Evolutionary conservation across 129 eudicot genomes (phyloP).

Genomic region (Calendula officinalis): DNA sequence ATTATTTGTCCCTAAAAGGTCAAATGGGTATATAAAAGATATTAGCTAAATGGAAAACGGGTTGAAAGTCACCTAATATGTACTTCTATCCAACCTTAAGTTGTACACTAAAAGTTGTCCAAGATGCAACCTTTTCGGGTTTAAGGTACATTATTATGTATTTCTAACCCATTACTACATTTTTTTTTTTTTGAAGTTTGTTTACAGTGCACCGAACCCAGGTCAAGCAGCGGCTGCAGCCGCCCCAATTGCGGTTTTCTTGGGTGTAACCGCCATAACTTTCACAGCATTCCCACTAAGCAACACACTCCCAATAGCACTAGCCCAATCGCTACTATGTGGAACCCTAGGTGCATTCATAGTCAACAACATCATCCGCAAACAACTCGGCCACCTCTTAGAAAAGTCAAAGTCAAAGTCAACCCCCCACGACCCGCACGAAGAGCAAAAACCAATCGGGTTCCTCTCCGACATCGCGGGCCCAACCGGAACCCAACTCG

Average conservation of each 20-base stretch:
- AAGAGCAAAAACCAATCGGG: constrained; percentile 47
- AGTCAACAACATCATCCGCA: constrained; percentile 70
- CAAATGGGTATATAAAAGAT: not conserved
- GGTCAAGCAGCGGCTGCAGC: constrained; percentile 98
- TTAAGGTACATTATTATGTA: not conserved
- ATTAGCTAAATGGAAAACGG: not conserved
- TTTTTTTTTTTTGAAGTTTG: constrained; percentile 56
- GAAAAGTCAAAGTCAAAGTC: constrained; percentile 51
- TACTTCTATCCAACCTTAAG: not conserved
- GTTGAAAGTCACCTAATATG: not conserved
- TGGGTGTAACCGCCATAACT: constrained; percentile 83
- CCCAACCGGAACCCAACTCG: constrained; percentile 76
- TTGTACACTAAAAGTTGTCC: not conserved
- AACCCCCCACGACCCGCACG: constrained; percentile 37
- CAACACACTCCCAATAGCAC: constrained; percentile 51
- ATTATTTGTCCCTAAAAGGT: not conserved
- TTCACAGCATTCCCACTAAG: constrained; percentile 85
- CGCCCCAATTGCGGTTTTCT: constrained; percentile 87
- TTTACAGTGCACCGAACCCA: constrained; percentile 99
- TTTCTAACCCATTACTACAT: constrained; percentile 21
- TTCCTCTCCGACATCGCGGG: constrained; percentile 74
- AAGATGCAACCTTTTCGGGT: constrained; percentile 8
- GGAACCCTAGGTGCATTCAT: constrained; percentile 65
- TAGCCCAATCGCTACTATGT: constrained; percentile 69
- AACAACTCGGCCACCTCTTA: constrained; percentile 91